phyloP scores from a whole-genome alignment of 495 filamentous ascomycete genomes.

The Penicillium pulvis region DNA sequence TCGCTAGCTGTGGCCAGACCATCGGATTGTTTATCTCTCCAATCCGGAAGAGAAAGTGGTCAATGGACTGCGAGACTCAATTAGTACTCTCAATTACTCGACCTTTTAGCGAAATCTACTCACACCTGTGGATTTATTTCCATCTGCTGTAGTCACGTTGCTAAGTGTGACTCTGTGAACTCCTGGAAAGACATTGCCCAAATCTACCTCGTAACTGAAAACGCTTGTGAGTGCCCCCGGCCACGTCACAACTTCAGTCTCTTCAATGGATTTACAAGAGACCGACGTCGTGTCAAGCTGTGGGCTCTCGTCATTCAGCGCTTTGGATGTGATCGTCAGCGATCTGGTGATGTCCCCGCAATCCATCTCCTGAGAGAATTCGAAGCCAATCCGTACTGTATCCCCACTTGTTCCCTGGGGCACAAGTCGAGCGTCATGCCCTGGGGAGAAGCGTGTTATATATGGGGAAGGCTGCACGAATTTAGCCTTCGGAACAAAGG shows the following conservation, averaged over 20 bases:
- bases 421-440: conserved; percentile 62
- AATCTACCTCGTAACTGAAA: conserved; percentile 39
- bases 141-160: conserved; percentile 42
- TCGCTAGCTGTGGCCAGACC: conserved; percentile 57
- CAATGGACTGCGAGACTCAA: conserved; percentile 47
- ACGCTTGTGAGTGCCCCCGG: conserved; percentile 35
- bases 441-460: conserved; percentile 64
- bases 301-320: conserved; percentile 37
- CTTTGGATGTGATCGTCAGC: conserved; percentile 52
- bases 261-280: conserved; percentile 11
- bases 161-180: conserved; percentile 48
- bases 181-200: conserved; percentile 51
- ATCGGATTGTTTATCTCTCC: conserved; percentile 61
- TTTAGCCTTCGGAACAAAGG: conserved; percentile 56
- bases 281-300: conserved; percentile 40
- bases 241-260: conserved; percentile 25
- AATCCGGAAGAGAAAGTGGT: conserved; percentile 59
- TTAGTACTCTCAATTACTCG: conserved; percentile 6
- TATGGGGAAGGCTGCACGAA: conserved; percentile 57
- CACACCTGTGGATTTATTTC: conserved; percentile 39
- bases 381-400: conserved; percentile 50
- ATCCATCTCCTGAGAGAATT: conserved; percentile 64
- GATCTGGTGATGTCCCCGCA: conserved; percentile 55
- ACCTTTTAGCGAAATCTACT: conserved; percentile 9
- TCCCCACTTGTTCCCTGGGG: conserved; percentile 39